A percentile compares a stretch with the other conserved stretches of the same genome.
These are phyloP conservation scores for Lizonia empirigonia DNA, from an alignment of 2,329 filamentous ascomycete genomes.

Conservation along the genomic window DNA sequence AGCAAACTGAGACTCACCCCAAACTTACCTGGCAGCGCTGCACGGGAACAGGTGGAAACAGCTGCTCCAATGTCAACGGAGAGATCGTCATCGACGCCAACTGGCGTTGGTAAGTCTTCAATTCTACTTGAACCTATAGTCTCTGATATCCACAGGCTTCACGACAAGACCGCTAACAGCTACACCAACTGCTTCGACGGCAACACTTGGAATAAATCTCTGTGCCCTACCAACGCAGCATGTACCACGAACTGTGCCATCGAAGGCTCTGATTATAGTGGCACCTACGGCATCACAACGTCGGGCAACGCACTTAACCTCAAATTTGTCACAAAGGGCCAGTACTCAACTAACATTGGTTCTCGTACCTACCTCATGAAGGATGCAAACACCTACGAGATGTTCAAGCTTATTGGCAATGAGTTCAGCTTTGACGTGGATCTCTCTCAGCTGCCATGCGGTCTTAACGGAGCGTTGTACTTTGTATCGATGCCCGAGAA, in stretches of 20 bases:
- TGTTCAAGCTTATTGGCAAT: constrained; percentile 46
- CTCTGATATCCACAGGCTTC: constrained; percentile 32
- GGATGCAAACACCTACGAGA: constrained; percentile 38
- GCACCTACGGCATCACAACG: constrained; percentile 56
- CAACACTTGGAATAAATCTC: constrained; percentile 48
- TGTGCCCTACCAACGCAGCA: constrained; percentile 42
- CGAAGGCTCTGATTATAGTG: constrained; percentile 48
- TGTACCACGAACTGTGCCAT: constrained; percentile 46
- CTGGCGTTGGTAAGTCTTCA: constrained; percentile 47
- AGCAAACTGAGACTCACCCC: constrained; percentile 49
- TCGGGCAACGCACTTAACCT: constrained; percentile 59
- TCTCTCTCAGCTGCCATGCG: constrained; percentile 68
- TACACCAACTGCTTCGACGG: constrained; percentile 49
- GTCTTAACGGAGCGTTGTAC: constrained; percentile 64
- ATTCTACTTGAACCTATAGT: background rate
- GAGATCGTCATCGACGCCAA: constrained; percentile 51
- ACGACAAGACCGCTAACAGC: constrained; percentile 41
- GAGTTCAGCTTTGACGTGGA: constrained; percentile 50
- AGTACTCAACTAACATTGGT: constrained; percentile 49
- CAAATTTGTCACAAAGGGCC: constrained; percentile 60
- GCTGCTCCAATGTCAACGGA: constrained; percentile 42
- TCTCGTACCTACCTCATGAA: constrained; percentile 47
- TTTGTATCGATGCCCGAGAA: constrained; percentile 62
- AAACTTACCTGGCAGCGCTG: constrained; percentile 47
- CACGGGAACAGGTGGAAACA: constrained; percentile 41